Evolutionary conservation across 2,329 filamentous ascomycete genomes (phyloP).

Genomic region (Proliferodiscus dingleyae): DNA sequence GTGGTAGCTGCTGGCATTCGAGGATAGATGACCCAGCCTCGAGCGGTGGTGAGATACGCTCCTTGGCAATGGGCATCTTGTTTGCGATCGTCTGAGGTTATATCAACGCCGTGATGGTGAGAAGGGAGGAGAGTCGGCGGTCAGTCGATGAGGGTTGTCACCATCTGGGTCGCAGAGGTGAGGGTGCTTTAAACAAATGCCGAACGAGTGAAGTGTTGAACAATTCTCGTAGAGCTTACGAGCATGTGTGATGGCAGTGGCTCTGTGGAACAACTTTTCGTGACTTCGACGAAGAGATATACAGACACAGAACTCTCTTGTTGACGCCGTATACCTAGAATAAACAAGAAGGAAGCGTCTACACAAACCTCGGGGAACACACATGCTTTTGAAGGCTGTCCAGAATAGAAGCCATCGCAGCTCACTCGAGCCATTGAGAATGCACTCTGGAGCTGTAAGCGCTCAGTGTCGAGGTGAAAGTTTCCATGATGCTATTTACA

Average conservation of each 20-base stretch:
- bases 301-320: neutral
- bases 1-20: conserved; percentile 52
- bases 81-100: neutral
- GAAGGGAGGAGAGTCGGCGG: neutral
- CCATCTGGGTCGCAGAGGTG: neutral
- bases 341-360: neutral
- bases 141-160: neutral
- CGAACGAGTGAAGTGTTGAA: conserved; percentile 1
- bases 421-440: neutral
- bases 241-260: neutral
- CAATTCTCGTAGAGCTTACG: neutral
- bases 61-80: conserved; percentile 38
- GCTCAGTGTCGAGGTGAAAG: neutral
- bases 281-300: conserved; percentile 7
- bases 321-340: neutral
- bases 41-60: conserved; percentile 56
- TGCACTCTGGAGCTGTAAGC: neutral
- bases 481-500: neutral
- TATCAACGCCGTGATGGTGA: neutral
- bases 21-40: conserved; percentile 58
- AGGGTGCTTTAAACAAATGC: neutral
- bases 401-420: conserved; percentile 5
- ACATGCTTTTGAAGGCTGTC: neutral
- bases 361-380: conserved; percentile 2
- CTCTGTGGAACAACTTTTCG: neutral